These are phyloP conservation scores for Gliomastix tumulicola DNA, from an alignment of 2,329 filamentous ascomycete genomes.

Conservation along the genomic window DNA sequence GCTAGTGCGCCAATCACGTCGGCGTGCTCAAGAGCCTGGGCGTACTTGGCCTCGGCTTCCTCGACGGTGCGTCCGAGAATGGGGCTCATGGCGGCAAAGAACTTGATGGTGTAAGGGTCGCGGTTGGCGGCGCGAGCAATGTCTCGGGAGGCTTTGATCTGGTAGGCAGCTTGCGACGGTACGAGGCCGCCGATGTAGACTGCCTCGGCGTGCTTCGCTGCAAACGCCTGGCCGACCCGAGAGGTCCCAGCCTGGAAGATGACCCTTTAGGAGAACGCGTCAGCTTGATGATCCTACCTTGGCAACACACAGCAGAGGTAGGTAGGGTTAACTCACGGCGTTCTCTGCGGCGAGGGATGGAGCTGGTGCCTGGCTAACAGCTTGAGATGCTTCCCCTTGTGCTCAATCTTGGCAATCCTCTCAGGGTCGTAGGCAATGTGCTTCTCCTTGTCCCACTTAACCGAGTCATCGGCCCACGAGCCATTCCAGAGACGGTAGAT, in stretches of 20 bases:
- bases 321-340: too few relatives aligned
- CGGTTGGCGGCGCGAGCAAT: slow-evolving; percentile 20
- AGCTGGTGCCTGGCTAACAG: slow-evolving; percentile 37
- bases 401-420: slow-evolving; percentile 53
- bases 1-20: background rate
- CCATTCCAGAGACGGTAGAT: slow-evolving; percentile 54
- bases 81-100: background rate
- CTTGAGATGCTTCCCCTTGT: slow-evolving; percentile 48
- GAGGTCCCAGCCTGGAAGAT: slow-evolving; percentile 38
- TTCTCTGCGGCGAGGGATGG: slow-evolving; percentile 49
- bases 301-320: too few relatives aligned
- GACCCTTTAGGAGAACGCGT: too few relatives aligned
- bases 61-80: background rate
- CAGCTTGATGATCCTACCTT: too few relatives aligned
- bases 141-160: slow-evolving; percentile 30
- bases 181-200: slow-evolving; percentile 38
- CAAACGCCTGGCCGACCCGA: slow-evolving; percentile 35
- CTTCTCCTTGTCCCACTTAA: slow-evolving; percentile 28
- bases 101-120: background rate
- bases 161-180: slow-evolving; percentile 27
- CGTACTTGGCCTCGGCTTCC: background rate
- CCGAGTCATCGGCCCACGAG: slow-evolving; percentile 4
- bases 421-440: slow-evolving; percentile 34
- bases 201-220: slow-evolving; percentile 15
- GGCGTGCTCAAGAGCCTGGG: background rate